phyloP scores from a whole-genome alignment of 768 basidiomycete genomes.

The Trametes punicea region DNA sequence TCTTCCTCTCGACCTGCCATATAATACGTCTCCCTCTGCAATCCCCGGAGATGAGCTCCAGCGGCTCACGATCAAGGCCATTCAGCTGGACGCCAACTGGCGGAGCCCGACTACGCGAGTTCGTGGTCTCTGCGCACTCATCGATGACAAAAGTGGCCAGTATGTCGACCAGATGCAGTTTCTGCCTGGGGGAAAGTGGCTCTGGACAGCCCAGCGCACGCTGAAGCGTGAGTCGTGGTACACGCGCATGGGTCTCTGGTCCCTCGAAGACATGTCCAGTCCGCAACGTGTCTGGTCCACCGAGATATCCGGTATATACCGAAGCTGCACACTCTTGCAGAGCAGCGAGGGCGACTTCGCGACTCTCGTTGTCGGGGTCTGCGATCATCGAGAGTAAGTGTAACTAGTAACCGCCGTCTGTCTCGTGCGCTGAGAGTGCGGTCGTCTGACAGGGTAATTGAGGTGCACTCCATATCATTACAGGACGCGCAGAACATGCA shows the following conservation, averaged over 20 bases:
- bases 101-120: slow-evolving; percentile 34
- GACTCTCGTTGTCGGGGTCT: slow-evolving; percentile 24
- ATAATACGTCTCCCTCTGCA: slow-evolving; percentile 29
- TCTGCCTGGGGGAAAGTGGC: slow-evolving; percentile 46
- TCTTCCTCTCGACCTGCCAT: slow-evolving; percentile 42
- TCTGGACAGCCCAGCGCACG: slow-evolving; percentile 41
- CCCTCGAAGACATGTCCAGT: slow-evolving; percentile 30
- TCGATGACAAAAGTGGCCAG: slow-evolving; percentile 30
- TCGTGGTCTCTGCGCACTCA: slow-evolving; percentile 36
- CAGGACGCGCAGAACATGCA: slow-evolving; percentile 3
- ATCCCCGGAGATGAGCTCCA: slow-evolving; percentile 42
- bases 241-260: slow-evolving; percentile 45
- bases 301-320: slow-evolving; percentile 27
- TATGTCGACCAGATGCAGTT: slow-evolving; percentile 46
- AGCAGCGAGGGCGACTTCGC: slow-evolving; percentile 15
- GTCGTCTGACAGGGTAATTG: slow-evolving; percentile 11
- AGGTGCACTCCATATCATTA: slow-evolving; percentile 18
- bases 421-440: not conserved
- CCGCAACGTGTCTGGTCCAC: slow-evolving; percentile 25
- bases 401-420: not conserved
- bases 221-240: slow-evolving; percentile 29
- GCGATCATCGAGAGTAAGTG: slow-evolving; percentile 25
- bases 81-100: slow-evolving; percentile 54
- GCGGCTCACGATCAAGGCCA: slow-evolving; percentile 38
- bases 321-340: slow-evolving; percentile 21